These are phyloP conservation scores for Cyclotella atomus DNA, from an alignment of 108 stramenopile species.

Conservation along the genomic window DNA sequence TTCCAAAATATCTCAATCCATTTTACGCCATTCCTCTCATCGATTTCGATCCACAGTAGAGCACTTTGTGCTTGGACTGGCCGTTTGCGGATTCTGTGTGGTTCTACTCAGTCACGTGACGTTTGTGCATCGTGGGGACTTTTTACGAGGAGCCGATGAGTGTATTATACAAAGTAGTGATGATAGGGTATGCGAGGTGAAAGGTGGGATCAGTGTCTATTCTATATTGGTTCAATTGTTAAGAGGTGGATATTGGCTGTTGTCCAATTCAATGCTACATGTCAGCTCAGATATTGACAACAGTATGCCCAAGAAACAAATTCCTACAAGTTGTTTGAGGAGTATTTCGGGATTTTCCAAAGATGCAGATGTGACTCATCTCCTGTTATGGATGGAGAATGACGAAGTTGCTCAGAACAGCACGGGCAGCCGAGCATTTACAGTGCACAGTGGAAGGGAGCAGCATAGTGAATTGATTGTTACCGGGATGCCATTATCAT, in stretches of 20 bases:
- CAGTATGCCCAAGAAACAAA: constrained; percentile 15
- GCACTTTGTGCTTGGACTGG: constrained; percentile 56
- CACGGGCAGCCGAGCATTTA: constrained; percentile 36
- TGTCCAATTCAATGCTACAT: too few species aligned
- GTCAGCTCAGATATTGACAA: background rate
- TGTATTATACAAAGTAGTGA: background rate
- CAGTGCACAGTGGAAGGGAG: constrained; percentile 7
- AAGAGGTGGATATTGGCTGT: constrained; percentile 8
- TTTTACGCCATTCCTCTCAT: constrained; percentile 56
- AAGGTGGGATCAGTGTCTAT: constrained; percentile 31
- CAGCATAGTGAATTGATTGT: constrained; percentile 1
- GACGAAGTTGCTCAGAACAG: background rate
- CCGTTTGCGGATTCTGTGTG: constrained; percentile 63
- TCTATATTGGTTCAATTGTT: constrained; percentile 31
- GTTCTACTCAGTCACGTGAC: constrained; percentile 60
- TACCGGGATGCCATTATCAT: constrained; percentile 3
- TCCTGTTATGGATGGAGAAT: constrained; percentile 31
- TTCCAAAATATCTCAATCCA: constrained; percentile 56
- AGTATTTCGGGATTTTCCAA: constrained; percentile 53
- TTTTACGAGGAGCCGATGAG: constrained; percentile 5
- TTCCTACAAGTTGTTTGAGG: constrained; percentile 45
- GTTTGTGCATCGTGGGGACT: constrained; percentile 65
- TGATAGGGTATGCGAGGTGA: too few species aligned
- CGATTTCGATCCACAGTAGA: constrained; percentile 58
- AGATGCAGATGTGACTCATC: constrained; percentile 63